Base-by-base conservation (phyloP, 441 rosid genomes). In the Isatis lusitanica region DNA sequence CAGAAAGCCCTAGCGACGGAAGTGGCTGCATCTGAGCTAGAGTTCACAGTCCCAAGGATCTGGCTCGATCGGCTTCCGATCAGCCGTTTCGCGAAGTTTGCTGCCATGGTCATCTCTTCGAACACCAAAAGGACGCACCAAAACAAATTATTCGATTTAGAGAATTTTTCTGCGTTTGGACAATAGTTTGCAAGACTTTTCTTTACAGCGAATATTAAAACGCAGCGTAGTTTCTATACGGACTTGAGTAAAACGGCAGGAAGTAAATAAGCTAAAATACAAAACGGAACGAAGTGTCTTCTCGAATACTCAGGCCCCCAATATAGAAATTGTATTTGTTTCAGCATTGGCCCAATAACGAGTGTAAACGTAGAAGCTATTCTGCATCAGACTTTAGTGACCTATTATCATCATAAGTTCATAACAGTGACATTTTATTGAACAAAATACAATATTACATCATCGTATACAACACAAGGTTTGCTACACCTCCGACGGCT, bases 61-160 rank as follows among this genome's bases (percentile, higher is more conserved):
- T 76, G 88, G 63, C 57, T 59, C 42, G 86, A 76, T 71, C 85
- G 76, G 78, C 74, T 73, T 61, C 84, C 80, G 39, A 87, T 71
- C 63, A 76, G 79, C 70, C 91, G 91, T 78, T 85, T 79, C 17
- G 88, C 78, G 61, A 90, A 67, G 60, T 75, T 87, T 30, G 85
- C 81, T 61, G 92, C 96, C 97, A 92, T 92, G 59, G 68, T 61
- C 74, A 65, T 70, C 68, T 42, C 68, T 67, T 75, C 76, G 18
- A 71, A 35, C 43, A 11, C 52, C 77, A 74, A 31, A 74, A 47
- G 50, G 66, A 57, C 81, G 52, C 63, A 73, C 55, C 48, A 13
- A 58, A 36, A 33, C 5, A 28, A 61, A 35, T 30, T 18, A 57
- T 71, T 64, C 67, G 57, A 44, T 9, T 43, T 66, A 48, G 55